Evolutionary conservation across 805 yeast species (phyloP).

Genomic region (Sugiyamaella smithiae): DNA sequence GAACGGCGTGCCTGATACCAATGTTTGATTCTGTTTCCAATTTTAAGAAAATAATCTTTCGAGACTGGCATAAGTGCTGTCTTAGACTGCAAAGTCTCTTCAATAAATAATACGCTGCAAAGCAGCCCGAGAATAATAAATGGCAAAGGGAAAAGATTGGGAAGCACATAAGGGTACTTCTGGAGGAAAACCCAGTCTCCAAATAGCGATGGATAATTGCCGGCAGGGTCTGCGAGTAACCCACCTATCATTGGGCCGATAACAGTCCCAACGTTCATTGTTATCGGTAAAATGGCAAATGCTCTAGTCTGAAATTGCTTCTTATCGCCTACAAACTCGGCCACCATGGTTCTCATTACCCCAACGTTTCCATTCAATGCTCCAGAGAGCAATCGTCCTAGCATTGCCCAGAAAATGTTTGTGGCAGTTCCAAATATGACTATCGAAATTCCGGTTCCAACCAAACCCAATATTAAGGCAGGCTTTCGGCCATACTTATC

Average conservation of each 20-base stretch:
- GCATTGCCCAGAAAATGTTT: conserved; percentile 50
- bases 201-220: conserved; percentile 30
- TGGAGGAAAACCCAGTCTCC: conserved; percentile 25
- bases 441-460: conserved; percentile 51
- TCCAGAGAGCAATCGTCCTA: conserved; percentile 54
- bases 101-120: conserved; percentile 23
- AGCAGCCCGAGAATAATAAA: conserved; percentile 32
- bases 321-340: conserved; percentile 53
- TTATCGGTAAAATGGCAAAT: conserved; percentile 55
- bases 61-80: conserved; percentile 15
- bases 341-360: conserved; percentile 59
- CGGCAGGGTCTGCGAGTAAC: conserved; percentile 46
- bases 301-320: conserved; percentile 60
- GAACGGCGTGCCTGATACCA: background rate
- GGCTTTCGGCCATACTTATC: conserved; percentile 56
- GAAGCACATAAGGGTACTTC: conserved; percentile 49
- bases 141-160: conserved; percentile 48
- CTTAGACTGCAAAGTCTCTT: conserved; percentile 24
- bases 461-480: conserved; percentile 49
- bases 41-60: conserved; percentile 22
- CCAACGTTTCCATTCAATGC: conserved; percentile 60
- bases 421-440: conserved; percentile 52
- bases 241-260: conserved; percentile 61
- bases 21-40: conserved; percentile 22
- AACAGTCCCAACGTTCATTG: conserved; percentile 58